Evolutionary conservation across 352 stramenopile genomes (phyloP), one percentile per base, ranked within the genome.

Genomic region (Vaucheria bursata): DNA sequence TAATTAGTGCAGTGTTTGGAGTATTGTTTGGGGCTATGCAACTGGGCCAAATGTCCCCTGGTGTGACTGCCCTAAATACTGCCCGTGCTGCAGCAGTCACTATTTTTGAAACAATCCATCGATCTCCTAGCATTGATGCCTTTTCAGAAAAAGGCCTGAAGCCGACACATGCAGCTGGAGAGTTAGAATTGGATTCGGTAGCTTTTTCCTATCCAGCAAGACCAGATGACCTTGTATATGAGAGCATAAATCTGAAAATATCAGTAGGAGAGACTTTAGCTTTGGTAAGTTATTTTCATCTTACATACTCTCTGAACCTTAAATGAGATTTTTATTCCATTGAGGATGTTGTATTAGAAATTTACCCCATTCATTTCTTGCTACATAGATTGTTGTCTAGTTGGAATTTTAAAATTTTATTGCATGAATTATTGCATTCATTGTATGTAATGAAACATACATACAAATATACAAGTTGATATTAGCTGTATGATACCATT

Each of bases 211-310:
- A 90, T 80, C 73, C 73, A 5, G 66, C 86, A 34, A 68, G 87
- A 34, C 85, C 85, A 32, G 64, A 85, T 73, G 59, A 84, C 32
- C 69, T 71, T 2, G 85, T 89, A 4, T 81, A 88, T 39, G 34
- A 79, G 36, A 78, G 79, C 36, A 45, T 88, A 0, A 80, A 67
- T n/a, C 78, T 91, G 1, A 59, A 35, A n/a, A 79, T 87, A 18
- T 37, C 34, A 5, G 37, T 78, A 3, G 69, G 80, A 39, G 50
- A 88, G 85, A 87, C 81, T 7, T 82, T 87, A 37, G 87, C 87
- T 0, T 77, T 91, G 25, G 87, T 89, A 25, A 88, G 89, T 5
- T 78, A 80, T 5, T 90, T 74, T 85, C 81, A 7, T 68, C 29
- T 72, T 39, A 38, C 39, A 12, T 50, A 12, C 39, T n/a, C n/a